Percentiles rank a stretch among this genome's conserved stretches.
Evolutionary conservation across 345 rosid genomes (phyloP).

Genomic region (Sisymbrium irio): DNA sequence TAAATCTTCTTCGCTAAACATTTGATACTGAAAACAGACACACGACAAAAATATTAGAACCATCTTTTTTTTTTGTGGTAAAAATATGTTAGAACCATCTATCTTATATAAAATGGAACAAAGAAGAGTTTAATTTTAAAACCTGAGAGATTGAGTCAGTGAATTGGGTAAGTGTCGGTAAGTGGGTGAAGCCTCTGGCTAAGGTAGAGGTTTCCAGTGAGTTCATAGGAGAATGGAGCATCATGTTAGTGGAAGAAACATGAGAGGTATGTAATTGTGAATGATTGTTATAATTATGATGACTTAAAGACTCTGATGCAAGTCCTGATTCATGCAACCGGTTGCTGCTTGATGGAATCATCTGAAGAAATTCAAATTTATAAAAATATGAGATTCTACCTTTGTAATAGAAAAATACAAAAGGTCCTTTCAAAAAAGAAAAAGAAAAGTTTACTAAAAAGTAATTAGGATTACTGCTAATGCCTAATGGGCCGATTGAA

Average conservation of each 20-base stretch:
- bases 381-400: too few species aligned
- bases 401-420: neutral
- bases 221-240: slow-evolving; percentile 29
- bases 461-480: neutral
- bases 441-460: neutral
- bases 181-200: slow-evolving; percentile 36
- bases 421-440: slow-evolving; percentile 18
- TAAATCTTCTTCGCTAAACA: slow-evolving; percentile 71
- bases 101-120: neutral
- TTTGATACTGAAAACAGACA: slow-evolving; percentile 41
- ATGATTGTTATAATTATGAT: slow-evolving; percentile 25
- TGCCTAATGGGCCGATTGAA: slow-evolving; percentile 5
- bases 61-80: too few species aligned
- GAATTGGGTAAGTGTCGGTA: slow-evolving; percentile 51
- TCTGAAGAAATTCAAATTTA: slow-evolving; percentile 37
- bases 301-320: slow-evolving; percentile 48
- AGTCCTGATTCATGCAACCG: slow-evolving; percentile 44
- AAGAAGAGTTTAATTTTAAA: neutral
- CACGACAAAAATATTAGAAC: neutral
- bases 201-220: slow-evolving; percentile 33
- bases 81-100: neutral
- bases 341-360: slow-evolving; percentile 41
- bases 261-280: slow-evolving; percentile 36
- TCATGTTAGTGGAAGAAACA: slow-evolving; percentile 38
- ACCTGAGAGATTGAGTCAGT: slow-evolving; percentile 52